Evolutionary conservation across 768 basidiomycete genomes (phyloP).

Genomic region (Pulveroboletus ravenelii): DNA sequence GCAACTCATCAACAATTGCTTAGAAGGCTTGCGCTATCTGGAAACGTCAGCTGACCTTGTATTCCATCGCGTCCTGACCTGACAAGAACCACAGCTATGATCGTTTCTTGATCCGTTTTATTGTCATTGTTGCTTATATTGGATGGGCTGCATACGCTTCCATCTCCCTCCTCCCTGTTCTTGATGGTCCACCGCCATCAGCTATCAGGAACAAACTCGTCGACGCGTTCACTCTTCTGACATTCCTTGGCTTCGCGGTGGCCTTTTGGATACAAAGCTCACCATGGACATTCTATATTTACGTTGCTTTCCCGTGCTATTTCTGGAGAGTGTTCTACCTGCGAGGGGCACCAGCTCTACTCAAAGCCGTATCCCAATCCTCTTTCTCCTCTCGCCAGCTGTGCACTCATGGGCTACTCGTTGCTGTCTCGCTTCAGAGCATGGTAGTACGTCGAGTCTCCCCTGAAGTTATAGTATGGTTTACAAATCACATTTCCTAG

Average conservation of each 20-base stretch:
- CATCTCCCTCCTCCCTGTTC: conserved; percentile 49
- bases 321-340: conserved; percentile 63
- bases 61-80: conserved; percentile 1
- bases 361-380: conserved; percentile 13
- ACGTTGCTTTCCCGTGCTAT: conserved; percentile 68
- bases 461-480: neutral
- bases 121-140: conserved; percentile 68
- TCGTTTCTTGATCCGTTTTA: conserved; percentile 59
- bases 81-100: conserved; percentile 49
- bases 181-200: conserved; percentile 15
- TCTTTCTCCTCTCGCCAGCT: conserved; percentile 21
- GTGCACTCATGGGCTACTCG: conserved; percentile 28
- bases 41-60: conserved; percentile 45
- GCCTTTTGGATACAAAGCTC: conserved; percentile 60
- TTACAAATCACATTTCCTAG: conserved; percentile 31
- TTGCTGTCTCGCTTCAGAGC: conserved; percentile 46
- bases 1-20: conserved; percentile 47
- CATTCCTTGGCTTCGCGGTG: conserved; percentile 36
- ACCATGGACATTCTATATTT: conserved; percentile 71
- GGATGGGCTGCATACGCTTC: conserved; percentile 75
- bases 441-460: conserved; percentile 60
- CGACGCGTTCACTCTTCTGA: conserved; percentile 28
- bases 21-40: conserved; percentile 69
- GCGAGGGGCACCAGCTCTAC: conserved; percentile 19
- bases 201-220: neutral